Evolutionary conservation across 371 early-diverging fungal species (phyloP).

Genomic region (Neoconidiobolus thromboides): DNA sequence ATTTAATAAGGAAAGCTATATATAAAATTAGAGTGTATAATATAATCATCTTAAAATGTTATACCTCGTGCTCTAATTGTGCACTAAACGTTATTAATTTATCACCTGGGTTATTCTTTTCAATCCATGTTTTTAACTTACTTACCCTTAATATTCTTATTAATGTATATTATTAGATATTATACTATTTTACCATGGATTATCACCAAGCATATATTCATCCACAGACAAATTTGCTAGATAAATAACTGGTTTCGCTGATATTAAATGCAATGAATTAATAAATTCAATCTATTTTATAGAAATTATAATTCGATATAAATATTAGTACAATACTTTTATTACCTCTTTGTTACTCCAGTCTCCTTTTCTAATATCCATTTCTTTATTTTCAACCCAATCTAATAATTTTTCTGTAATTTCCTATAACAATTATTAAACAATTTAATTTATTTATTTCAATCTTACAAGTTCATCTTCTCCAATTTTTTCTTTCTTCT

Average conservation of each 20-base stretch:
- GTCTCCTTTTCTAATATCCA: slow-evolving; percentile 73
- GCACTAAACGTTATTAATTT: slow-evolving; percentile 83
- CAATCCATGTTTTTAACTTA: slow-evolving; percentile 82
- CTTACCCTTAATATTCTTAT: neutral
- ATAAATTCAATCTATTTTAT: slow-evolving; percentile 50
- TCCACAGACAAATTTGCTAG: slow-evolving; percentile 85
- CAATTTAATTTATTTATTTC: neutral
- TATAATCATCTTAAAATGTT: neutral
- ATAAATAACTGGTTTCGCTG: slow-evolving; percentile 96
- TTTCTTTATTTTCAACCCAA: slow-evolving; percentile 50
- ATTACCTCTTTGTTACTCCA: slow-evolving; percentile 69
- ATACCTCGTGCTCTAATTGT: slow-evolving; percentile 36
- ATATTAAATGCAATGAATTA: slow-evolving; percentile 77
- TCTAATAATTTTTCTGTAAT: slow-evolving; percentile 51
- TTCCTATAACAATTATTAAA: slow-evolving; percentile 12
- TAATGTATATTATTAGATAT: neutral
- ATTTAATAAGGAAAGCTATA: slow-evolving; percentile 10
- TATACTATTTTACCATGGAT: slow-evolving; percentile 75
- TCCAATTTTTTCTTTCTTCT: neutral
- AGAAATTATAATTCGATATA: neutral
- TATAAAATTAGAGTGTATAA: neutral
- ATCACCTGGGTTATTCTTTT: slow-evolving; percentile 70
- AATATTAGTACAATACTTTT: neutral
- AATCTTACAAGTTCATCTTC: neutral
- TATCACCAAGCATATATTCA: slow-evolving; percentile 43